Percentiles rank a stretch among this genome's conserved stretches.
Evolutionary conservation across 257 asterid genomes (phyloP).

Genomic region (Solanum piurae): DNA sequence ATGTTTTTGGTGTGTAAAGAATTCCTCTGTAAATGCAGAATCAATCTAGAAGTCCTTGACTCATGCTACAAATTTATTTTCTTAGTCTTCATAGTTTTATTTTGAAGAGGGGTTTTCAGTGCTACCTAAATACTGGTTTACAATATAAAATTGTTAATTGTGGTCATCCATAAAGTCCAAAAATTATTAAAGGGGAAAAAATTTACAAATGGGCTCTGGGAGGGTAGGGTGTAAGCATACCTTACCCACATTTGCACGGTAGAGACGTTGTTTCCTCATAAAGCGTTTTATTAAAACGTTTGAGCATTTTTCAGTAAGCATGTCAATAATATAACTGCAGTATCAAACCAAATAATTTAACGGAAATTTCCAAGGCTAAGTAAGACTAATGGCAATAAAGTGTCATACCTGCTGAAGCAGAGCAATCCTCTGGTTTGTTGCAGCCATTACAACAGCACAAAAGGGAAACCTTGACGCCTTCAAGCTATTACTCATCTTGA

Average conservation of each 20-base stretch:
- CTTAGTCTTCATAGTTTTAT: neutral
- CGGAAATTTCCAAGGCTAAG: neutral
- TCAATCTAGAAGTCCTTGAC: neutral
- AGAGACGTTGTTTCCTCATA: neutral
- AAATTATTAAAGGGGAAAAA: neutral
- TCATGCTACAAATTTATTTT: neutral
- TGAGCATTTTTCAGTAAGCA: neutral
- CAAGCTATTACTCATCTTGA: conserved; percentile 96
- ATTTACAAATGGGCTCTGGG: neutral
- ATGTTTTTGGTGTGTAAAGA: neutral
- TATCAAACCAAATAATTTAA: neutral
- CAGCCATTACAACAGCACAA: conserved; percentile 94
- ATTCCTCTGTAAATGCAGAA: neutral
- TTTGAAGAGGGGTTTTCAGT: neutral
- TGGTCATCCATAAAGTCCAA: neutral
- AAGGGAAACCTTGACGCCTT: conserved; percentile 95
- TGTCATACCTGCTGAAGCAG: conserved; percentile 75
- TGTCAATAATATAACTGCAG: neutral
- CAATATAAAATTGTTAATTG: neutral
- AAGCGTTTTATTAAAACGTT: neutral
- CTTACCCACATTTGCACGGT: neutral
- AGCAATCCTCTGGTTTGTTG: conserved; percentile 94
- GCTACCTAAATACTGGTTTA: neutral
- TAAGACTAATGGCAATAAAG: neutral
- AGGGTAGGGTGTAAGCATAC: neutral